Evolutionary conservation across 768 basidiomycete genomes (phyloP).

Genomic region (Amanita pseudoporphyria): DNA sequence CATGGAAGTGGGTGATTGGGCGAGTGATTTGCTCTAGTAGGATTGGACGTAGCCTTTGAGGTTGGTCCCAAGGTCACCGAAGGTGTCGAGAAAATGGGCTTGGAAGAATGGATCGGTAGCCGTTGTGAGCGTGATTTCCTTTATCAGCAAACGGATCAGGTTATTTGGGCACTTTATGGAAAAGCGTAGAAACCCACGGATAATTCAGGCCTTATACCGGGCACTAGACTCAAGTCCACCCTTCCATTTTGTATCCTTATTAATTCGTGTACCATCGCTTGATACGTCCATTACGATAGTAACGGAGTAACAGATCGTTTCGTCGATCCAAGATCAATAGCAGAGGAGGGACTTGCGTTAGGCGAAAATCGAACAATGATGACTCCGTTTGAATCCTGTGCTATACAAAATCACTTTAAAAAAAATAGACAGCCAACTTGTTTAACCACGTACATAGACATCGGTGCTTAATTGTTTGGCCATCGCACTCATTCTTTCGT

Average conservation of each 20-base stretch:
- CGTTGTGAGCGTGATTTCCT: slow-evolving; percentile 93
- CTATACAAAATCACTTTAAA: slow-evolving; percentile 26
- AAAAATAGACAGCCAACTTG: background rate
- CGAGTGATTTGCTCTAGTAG: slow-evolving; percentile 77
- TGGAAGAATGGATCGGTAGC: slow-evolving; percentile 93
- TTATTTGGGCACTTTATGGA: background rate
- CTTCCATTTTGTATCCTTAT: slow-evolving; percentile 91
- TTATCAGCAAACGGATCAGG: background rate
- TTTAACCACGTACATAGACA: slow-evolving; percentile 50
- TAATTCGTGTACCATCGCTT: slow-evolving; percentile 98
- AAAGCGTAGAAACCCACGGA: slow-evolving; percentile 38
- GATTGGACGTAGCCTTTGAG: slow-evolving; percentile 90
- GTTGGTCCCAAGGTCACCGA: slow-evolving; percentile 90
- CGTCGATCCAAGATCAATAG: slow-evolving; percentile 89
- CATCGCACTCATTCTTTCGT: slow-evolving; percentile 88
- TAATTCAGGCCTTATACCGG: slow-evolving; percentile 80
- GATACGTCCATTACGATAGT: slow-evolving; percentile 98
- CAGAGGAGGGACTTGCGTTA: slow-evolving; percentile 80
- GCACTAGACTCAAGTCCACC: slow-evolving; percentile 75
- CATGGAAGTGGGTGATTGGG: slow-evolving; percentile 69
- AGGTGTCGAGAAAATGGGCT: slow-evolving; percentile 82
- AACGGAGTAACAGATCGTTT: slow-evolving; percentile 95
- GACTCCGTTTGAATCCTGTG: slow-evolving; percentile 75
- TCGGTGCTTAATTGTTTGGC: slow-evolving; percentile 85
- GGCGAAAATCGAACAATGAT: slow-evolving; percentile 84